Conservation (phyloP, 73 alveolate genomes). For the Uronychia setigera region DNA sequence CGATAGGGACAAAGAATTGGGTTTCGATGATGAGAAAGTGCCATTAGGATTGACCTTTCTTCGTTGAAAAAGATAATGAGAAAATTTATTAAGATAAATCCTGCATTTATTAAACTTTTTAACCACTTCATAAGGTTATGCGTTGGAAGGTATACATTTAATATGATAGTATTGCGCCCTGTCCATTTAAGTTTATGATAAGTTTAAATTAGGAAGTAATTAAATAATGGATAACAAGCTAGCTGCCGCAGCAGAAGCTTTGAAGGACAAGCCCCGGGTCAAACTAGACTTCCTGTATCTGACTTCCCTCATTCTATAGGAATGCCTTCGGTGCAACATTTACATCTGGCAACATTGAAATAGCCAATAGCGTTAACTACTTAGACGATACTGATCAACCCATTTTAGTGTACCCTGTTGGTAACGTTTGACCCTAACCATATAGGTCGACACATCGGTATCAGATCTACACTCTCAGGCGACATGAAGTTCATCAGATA, state of each 20-base stretch:
- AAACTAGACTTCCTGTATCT: conserved; percentile 55
- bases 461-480: conserved; percentile 39
- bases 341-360: conserved; percentile 29
- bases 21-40: no score
- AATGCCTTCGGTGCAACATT: conserved; percentile 67
- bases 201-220: background rate
- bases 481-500: conserved; percentile 62
- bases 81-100: no score
- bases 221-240: background rate
- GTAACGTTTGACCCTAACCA: conserved; percentile 5
- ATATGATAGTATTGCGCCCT: no score
- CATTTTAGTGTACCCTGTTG: conserved; percentile 62
- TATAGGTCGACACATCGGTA: conserved; percentile 62
- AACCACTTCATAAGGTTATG: no score
- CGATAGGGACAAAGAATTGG: no score
- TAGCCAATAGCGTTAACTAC: conserved; percentile 27
- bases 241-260: background rate
- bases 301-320: conserved; percentile 6
- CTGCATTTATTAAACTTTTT: no score
- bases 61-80: no score
- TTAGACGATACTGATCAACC: conserved; percentile 54
- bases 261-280: conserved; percentile 27
- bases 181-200: no score
- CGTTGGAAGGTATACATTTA: no score
- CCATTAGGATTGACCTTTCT: no score